These are phyloP conservation scores for Plasmodium gaboni DNA, from an alignment of 169 alveolate species.

Conservation along the genomic window DNA sequence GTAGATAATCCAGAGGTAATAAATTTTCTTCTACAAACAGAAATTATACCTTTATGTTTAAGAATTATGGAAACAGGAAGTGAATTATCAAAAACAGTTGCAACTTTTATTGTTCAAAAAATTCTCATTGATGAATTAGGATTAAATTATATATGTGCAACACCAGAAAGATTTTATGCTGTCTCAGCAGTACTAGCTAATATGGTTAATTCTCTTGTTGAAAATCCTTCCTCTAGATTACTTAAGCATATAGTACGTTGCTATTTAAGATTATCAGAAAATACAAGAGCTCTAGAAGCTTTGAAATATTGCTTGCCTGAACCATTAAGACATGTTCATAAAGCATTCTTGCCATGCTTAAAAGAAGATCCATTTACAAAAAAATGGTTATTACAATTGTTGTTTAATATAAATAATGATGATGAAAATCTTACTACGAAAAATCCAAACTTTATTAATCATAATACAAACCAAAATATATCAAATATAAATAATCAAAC, in stretches of 20 bases:
- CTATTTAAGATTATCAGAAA: slow-evolving; percentile 97
- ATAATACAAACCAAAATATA: not conserved
- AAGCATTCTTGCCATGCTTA: slow-evolving; percentile 85
- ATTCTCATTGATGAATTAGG: slow-evolving; percentile 97
- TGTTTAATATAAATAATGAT: slow-evolving; percentile 79
- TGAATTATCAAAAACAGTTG: slow-evolving; percentile 97
- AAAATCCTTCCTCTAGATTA: slow-evolving; percentile 94
- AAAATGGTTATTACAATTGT: slow-evolving; percentile 85
- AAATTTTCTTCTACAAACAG: slow-evolving; percentile 95
- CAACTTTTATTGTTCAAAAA: slow-evolving; percentile 99
- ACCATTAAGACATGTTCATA: slow-evolving; percentile 81
- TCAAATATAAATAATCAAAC: not conserved
- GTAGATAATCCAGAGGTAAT: slow-evolving; percentile 98
- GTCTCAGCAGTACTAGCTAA: slow-evolving; percentile 95
- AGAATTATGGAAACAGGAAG: slow-evolving; percentile 99
- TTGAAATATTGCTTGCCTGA: slow-evolving; percentile 89
- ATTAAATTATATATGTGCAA: slow-evolving; percentile 95
- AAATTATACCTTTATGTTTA: slow-evolving; percentile 98
- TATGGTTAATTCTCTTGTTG: slow-evolving; percentile 92
- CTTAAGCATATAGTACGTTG: slow-evolving; percentile 97
- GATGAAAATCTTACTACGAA: slow-evolving; percentile 2
- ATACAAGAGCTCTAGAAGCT: slow-evolving; percentile 93
- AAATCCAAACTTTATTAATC: not conserved
- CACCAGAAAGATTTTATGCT: slow-evolving; percentile 98
- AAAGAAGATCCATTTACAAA: slow-evolving; percentile 87